A percentile compares a stretch with the other conserved stretches of the same genome.
Evolutionary conservation across 2,329 filamentous ascomycete species (phyloP).

Genomic region (Calonectria pteridis): DNA sequence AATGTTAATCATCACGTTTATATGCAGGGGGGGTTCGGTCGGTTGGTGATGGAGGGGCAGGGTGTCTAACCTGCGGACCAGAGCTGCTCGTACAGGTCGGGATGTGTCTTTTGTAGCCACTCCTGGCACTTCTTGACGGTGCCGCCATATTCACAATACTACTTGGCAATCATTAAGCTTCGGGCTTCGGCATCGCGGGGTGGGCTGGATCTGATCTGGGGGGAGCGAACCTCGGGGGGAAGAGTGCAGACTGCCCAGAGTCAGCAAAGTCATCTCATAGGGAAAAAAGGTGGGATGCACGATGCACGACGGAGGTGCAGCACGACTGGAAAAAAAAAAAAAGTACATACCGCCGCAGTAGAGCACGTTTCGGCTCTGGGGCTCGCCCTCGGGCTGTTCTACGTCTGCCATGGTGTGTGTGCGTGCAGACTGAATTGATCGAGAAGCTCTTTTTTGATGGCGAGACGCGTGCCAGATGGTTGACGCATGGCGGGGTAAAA

Average conservation of each 20-base stretch:
- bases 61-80: constrained; percentile 82
- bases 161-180: constrained; percentile 48
- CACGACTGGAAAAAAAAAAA: background rate
- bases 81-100: constrained; percentile 79
- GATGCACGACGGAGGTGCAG: background rate
- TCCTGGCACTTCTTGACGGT: constrained; percentile 97
- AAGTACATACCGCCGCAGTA: constrained; percentile 70
- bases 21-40: background rate
- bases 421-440: constrained; percentile 38
- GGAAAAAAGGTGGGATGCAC: background rate
- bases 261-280: constrained; percentile 27
- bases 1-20: constrained; percentile 25
- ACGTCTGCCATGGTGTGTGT: constrained; percentile 64
- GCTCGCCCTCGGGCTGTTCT: constrained; percentile 63
- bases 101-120: constrained; percentile 85
- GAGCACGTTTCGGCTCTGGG: constrained; percentile 63
- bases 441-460: constrained; percentile 38
- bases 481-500: constrained; percentile 52
- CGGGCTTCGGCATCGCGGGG: constrained; percentile 24
- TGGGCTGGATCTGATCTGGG: constrained; percentile 15
- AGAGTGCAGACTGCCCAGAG: constrained; percentile 69
- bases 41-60: background rate
- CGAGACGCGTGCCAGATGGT: constrained; percentile 46
- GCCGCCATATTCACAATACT: constrained; percentile 99
- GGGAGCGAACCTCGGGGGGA: constrained; percentile 69